Evolutionary conservation across 2,329 filamentous ascomycete species (phyloP).

Genomic region (Neurospora sp.): DNA sequence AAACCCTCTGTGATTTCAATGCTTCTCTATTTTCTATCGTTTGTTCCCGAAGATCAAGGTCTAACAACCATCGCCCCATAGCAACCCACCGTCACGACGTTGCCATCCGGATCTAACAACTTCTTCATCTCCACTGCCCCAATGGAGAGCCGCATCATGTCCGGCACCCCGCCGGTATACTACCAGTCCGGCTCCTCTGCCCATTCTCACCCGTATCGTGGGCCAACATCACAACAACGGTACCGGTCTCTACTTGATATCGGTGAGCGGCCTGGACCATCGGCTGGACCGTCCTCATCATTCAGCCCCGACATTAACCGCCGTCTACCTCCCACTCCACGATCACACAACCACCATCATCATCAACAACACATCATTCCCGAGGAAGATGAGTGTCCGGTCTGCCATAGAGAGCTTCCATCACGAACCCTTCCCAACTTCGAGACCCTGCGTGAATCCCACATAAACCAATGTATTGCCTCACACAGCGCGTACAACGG

Average conservation of each 20-base stretch:
- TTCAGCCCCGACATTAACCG: conserved; percentile 18
- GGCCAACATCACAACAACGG: conserved; percentile 4
- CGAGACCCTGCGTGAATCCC: conserved; percentile 45
- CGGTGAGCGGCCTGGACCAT: conserved; percentile 21
- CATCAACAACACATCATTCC: conserved; percentile 40
- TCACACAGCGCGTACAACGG: conserved; percentile 41
- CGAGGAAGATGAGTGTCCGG: conserved; percentile 72
- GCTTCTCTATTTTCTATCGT: background rate
- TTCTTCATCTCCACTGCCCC: conserved; percentile 9
- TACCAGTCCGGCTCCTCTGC: conserved; percentile 20
- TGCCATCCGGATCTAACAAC: conserved; percentile 13
- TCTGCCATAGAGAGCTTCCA: conserved; percentile 65
- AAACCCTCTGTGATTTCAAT: background rate
- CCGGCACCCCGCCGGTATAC: conserved; percentile 28
- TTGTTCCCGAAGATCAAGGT: background rate
- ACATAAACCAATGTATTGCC: conserved; percentile 49
- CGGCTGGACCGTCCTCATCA: conserved; percentile 19
- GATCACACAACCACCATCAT: conserved; percentile 22
- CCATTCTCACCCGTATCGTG: conserved; percentile 12
- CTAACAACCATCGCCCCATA: conserved; percentile 3
- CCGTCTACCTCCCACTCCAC: conserved; percentile 13
- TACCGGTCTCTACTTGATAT: conserved; percentile 25
- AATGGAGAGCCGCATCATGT: conserved; percentile 30
- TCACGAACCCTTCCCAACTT: conserved; percentile 42
- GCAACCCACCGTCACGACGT: conserved; percentile 12